Conservation (phyloP, 176 grass and related monocot genomes). For the Typha latifolia region DNA sequence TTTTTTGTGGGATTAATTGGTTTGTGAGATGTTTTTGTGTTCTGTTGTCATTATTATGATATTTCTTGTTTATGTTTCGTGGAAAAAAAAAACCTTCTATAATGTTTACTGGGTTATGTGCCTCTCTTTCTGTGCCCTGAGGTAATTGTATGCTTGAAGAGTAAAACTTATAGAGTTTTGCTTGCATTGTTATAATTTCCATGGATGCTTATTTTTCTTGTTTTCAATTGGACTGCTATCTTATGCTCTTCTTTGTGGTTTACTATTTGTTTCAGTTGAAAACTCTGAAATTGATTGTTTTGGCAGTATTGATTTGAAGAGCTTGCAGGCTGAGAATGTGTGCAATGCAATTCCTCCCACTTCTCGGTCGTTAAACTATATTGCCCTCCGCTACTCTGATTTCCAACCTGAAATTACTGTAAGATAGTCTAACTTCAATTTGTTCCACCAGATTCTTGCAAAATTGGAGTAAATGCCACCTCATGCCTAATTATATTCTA, state of each 20-base stretch:
- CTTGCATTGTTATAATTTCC: neutral
- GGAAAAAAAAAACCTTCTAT: no score
- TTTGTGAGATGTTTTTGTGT: neutral
- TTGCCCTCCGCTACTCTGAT: constrained; percentile 65
- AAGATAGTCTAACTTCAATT: constrained; percentile 12
- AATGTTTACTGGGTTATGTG: no score
- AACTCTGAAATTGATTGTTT: neutral
- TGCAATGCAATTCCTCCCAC: constrained; percentile 57
- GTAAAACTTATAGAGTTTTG: no score
- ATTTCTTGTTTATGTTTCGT: neutral
- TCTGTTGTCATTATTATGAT: neutral
- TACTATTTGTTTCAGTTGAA: neutral
- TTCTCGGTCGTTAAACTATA: constrained; percentile 66
- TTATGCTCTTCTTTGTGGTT: constrained; percentile 12
- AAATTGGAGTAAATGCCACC: no score
- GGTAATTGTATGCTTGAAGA: no score
- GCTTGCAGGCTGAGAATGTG: constrained; percentile 62
- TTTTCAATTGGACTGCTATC: neutral
- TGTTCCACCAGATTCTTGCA: neutral
- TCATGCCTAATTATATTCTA: no score
- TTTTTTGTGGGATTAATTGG: neutral
- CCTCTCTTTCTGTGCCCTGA: no score
- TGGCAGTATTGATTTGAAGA: constrained; percentile 89
- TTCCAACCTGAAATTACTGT: constrained; percentile 65
- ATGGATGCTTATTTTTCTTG: neutral